These are phyloP conservation scores for Yamadazyma blattariae DNA, from an alignment of 1,139 yeast species.

Conservation along the genomic window DNA sequence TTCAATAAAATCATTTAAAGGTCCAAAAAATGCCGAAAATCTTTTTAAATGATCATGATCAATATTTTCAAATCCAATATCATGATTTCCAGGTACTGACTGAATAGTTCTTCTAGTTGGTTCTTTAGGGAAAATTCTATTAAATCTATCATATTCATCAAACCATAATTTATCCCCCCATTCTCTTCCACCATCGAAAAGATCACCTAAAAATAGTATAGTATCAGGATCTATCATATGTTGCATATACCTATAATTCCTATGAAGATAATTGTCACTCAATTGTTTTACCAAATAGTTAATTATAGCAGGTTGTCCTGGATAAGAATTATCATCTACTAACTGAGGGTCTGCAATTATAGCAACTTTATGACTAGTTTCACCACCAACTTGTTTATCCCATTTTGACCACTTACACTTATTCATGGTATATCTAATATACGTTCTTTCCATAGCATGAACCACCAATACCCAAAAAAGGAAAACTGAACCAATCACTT, in stretches of 20 bases:
- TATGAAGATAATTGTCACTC: conserved; percentile 73
- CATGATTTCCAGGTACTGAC: conserved; percentile 91
- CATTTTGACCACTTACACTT: conserved; percentile 63
- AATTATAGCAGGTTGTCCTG: conserved; percentile 46
- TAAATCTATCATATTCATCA: conserved; percentile 69
- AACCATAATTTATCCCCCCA: conserved; percentile 68
- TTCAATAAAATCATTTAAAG: conserved; percentile 50
- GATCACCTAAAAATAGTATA: conserved; percentile 79
- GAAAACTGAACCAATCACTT: conserved; percentile 1
- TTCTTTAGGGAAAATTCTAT: conserved; percentile 55
- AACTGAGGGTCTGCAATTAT: conserved; percentile 91
- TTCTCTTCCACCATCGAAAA: conserved; percentile 93
- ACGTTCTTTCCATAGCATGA: conserved; percentile 59
- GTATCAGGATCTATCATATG: conserved; percentile 67
- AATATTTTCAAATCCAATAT: conserved; percentile 81
- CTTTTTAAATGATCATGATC: conserved; percentile 55
- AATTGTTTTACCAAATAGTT: conserved; percentile 46
- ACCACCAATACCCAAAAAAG: conserved; percentile 46
- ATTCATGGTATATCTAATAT: conserved; percentile 46
- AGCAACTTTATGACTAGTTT: conserved; percentile 58
- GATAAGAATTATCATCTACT: conserved; percentile 75
- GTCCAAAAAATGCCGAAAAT: conserved; percentile 74
- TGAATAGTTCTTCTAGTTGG: conserved; percentile 48
- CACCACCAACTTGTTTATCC: conserved; percentile 37
- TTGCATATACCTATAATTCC: conserved; percentile 70